Percentiles rank a stretch among this genome's conserved stretches.
These are phyloP conservation scores for Metarhizium rileyi DNA, from an alignment of 2,329 filamentous ascomycete species.

Conservation along the genomic window DNA sequence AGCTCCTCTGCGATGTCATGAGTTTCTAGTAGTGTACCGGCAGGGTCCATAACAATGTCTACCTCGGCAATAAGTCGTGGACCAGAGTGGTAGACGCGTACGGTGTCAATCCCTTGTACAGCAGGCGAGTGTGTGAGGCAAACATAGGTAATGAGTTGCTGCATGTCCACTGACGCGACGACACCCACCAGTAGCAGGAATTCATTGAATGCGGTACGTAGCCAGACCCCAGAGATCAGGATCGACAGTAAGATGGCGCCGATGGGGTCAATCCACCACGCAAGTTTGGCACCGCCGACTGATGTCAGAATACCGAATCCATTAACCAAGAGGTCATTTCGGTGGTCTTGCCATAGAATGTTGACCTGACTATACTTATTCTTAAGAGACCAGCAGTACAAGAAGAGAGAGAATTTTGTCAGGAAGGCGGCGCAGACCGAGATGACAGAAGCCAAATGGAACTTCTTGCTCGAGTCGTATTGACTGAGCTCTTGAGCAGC, in stretches of 20 bases:
- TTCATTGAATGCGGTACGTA: constrained; percentile 75
- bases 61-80: constrained; percentile 88
- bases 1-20: constrained; percentile 92
- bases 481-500: constrained; percentile 60
- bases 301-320: constrained; percentile 85
- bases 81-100: constrained; percentile 85
- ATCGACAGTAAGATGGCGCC: constrained; percentile 78
- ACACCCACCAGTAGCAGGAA: constrained; percentile 89
- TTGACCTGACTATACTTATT: constrained; percentile 86
- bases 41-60: constrained; percentile 84
- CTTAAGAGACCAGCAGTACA: constrained; percentile 87
- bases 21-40: constrained; percentile 61
- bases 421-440: constrained; percentile 75
- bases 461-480: constrained; percentile 47
- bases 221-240: constrained; percentile 72
- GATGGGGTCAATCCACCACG: constrained; percentile 92
- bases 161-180: constrained; percentile 71
- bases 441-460: constrained; percentile 75
- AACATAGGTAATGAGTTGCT: constrained; percentile 86
- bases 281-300: constrained; percentile 78
- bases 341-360: constrained; percentile 93
- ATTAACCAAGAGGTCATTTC: constrained; percentile 96
- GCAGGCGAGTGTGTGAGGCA: constrained; percentile 82
- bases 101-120: constrained; percentile 85
- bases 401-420: constrained; percentile 74